Percentiles rank a stretch among this genome's conserved stretches.
These are phyloP conservation scores for Diutina sp. DNA, from an alignment of 1,139 yeast species.

Conservation along the genomic window DNA sequence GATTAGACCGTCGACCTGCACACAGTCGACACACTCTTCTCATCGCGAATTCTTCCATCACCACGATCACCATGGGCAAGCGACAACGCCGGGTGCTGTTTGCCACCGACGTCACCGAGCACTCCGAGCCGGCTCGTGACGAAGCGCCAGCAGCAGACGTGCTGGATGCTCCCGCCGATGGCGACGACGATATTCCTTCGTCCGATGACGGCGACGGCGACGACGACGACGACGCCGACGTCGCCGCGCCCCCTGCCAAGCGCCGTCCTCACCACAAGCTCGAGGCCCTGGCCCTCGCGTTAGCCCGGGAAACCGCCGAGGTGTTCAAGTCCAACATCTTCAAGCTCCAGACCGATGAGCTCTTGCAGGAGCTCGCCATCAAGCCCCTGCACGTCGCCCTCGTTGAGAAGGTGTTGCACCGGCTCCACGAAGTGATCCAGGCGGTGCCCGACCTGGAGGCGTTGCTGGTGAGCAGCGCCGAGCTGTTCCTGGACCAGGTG, in stretches of 20 bases:
- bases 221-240: not conserved
- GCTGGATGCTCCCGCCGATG: not conserved
- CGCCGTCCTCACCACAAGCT: not conserved
- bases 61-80: conserved; percentile 1
- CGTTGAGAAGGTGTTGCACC: conserved; percentile 69
- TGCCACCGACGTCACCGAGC: conserved; percentile 1
- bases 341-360: conserved; percentile 87
- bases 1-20: not conserved
- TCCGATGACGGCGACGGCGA: not conserved
- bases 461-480: conserved; percentile 41
- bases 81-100: conserved; percentile 3
- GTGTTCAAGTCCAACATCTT: conserved; percentile 87
- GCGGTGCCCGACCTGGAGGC: conserved; percentile 43
- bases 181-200: not conserved
- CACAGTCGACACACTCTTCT: not conserved
- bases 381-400: conserved; percentile 54
- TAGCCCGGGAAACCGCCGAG: conserved; percentile 89
- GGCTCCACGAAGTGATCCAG: conserved; percentile 58
- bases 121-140: not conserved
- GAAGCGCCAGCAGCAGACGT: not conserved
- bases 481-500: conserved; percentile 33
- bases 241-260: not conserved
- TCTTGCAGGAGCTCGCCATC: conserved; percentile 63
- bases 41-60: conserved; percentile 1
- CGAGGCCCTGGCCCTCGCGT: not conserved